phyloP scores from a whole-genome alignment of 345 rosid species.

The Euphorbia peplus region DNA sequence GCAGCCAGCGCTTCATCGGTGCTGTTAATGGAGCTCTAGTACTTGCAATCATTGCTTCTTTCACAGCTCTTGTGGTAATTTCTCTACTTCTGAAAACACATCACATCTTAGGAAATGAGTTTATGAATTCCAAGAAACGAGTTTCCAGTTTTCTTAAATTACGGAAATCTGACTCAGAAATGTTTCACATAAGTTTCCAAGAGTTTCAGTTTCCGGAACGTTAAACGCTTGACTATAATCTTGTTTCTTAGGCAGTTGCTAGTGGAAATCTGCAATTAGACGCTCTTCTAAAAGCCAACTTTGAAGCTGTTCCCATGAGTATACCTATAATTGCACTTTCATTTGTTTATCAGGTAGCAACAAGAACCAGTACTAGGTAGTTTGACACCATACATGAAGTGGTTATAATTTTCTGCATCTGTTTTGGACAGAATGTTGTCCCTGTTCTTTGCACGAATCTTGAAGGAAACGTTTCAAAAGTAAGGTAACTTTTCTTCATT shows the following conservation, averaged over 20 bases:
- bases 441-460: constrained; percentile 92
- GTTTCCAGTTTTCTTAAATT: too few relatives aligned
- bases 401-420: constrained; percentile 17
- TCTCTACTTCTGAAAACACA: not conserved
- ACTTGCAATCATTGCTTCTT: constrained; percentile 60
- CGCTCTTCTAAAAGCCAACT: constrained; percentile 77
- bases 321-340: constrained; percentile 95
- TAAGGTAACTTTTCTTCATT: constrained; percentile 69
- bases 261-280: constrained; percentile 73
- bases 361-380: constrained; percentile 10
- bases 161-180: too few relatives aligned
- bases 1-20: constrained; percentile 87
- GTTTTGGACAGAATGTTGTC: constrained; percentile 70
- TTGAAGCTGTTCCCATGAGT: constrained; percentile 91
- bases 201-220: too few relatives aligned
- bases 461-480: constrained; percentile 93
- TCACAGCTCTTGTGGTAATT: constrained; percentile 88
- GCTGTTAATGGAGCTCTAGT: constrained; percentile 77
- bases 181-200: too few relatives aligned
- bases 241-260: constrained; percentile 58
- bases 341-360: constrained; percentile 85
- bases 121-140: too few relatives aligned
- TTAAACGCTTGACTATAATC: not conserved
- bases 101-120: too few relatives aligned
- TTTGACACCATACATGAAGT: constrained; percentile 12